A percentile compares a stretch with the other conserved stretches of the same genome.
Conservation (phyloP, 2,329 filamentous ascomycete species). For the Beauveria asiatica region DNA sequence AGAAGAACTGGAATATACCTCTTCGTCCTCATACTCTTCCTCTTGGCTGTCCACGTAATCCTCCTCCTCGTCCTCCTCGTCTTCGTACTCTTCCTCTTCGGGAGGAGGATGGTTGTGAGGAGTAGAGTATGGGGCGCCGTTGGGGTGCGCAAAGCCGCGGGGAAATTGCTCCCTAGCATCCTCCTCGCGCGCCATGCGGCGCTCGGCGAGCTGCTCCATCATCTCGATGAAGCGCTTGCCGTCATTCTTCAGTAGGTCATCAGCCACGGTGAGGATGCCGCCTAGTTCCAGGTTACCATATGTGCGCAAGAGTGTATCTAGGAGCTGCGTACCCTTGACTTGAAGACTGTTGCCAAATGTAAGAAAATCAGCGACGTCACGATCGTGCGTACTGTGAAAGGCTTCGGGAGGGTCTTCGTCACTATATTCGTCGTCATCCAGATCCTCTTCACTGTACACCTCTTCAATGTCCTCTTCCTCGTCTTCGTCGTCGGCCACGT, state of each 20-base stretch:
- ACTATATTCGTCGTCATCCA: conserved; percentile 51
- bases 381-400: conserved; percentile 54
- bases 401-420: conserved; percentile 62
- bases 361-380: conserved; percentile 77
- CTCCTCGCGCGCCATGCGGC: conserved; percentile 93
- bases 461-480: conserved; percentile 46
- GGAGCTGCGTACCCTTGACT: conserved; percentile 63
- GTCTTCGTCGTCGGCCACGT: conserved; percentile 47
- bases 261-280: conserved; percentile 95
- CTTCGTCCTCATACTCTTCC: conserved; percentile 64
- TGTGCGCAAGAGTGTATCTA: conserved; percentile 34
- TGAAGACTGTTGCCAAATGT: conserved; percentile 96
- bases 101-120: conserved; percentile 67
- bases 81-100: conserved; percentile 66
- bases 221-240: conserved; percentile 99
- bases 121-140: conserved; percentile 46
- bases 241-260: conserved; percentile 97
- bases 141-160: conserved; percentile 49
- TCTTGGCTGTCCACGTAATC: conserved; percentile 53
- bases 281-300: conserved; percentile 54
- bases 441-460: conserved; percentile 41
- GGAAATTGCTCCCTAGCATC: conserved; percentile 61
- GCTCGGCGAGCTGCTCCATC: conserved; percentile 99
- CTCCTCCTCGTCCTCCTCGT: conserved; percentile 49
- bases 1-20: conserved; percentile 47